Evolutionary conservation across 345 rosid genomes (phyloP), one percentile per base, ranked within the genome.

Genomic region (Pugionium dolabratum): DNA sequence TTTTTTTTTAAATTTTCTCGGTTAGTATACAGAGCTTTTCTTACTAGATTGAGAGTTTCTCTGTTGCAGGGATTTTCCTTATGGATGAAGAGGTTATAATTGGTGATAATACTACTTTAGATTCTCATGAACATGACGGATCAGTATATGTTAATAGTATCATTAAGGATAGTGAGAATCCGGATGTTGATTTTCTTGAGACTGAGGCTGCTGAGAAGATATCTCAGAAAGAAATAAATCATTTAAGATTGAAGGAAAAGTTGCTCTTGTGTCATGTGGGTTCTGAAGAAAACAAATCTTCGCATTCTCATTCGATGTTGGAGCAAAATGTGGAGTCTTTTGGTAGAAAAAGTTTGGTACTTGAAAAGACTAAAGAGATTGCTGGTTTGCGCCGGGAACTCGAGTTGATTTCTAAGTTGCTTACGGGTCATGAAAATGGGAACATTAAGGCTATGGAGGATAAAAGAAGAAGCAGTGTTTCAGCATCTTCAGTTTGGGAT

Each of bases 351-450:
- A 78, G 71, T 73, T 47, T 79, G 70, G 53, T 51, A 10, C 73
- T 77, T 71, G 76, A 80, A 57, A 82, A 66, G 76, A 71, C 75
- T 5, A 76, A 83, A 60, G 88, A 87, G 69, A 68, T 91, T 60
- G 80, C 83, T 4, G 67, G 69, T 69, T 62, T 91, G 65, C 85
- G 85, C 31, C 72, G 74, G 49, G 95, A 91, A 70, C 75, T 91
- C 40, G 88, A 78, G 66, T 73, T 76, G 70, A 75, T 91, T 25
- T 72, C 84, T 33, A 83, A 78, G 48, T 81, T 79, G 26, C 74
- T 87, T 42, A 60, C 76, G 3, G 34, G 43, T 73, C 74, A 69
- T 58, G 95, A 82, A 50, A 62, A 69, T 7, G 40, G 81, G 18
- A 82, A 81, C 37, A 35, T 69, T 62, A 91, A 84, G 75, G 56